Percentiles rank a stretch among this genome's conserved stretches.
Conservation (phyloP, 2,329 filamentous ascomycete genomes). For the Pseudodiploospora longispora region DNA sequence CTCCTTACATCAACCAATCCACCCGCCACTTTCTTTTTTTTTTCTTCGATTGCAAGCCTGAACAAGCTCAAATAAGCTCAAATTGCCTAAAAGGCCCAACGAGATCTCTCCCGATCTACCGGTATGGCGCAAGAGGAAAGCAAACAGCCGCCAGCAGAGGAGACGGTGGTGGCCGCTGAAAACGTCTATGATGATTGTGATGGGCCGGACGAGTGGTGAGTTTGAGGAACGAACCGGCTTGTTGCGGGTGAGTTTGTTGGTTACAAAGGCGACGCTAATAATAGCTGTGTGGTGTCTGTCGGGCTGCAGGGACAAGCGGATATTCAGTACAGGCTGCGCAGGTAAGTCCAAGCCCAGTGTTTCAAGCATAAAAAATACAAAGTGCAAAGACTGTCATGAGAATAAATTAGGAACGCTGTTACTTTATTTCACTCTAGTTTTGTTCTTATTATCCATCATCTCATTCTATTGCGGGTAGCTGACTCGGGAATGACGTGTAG, state of each 20-base stretch:
- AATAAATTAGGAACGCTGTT: too few species aligned
- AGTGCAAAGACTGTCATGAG: too few species aligned
- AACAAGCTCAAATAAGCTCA: too few species aligned
- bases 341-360: conserved; percentile 41
- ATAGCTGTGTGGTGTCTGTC: conserved; percentile 5
- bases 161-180: conserved; percentile 19
- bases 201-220: conserved; percentile 92
- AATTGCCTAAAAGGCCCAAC: too few species aligned
- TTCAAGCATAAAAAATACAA: too few species aligned
- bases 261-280: conserved; percentile 1
- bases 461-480: not conserved
- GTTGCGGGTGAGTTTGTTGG: too few species aligned
- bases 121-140: conserved; percentile 2
- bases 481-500: conserved; percentile 35
- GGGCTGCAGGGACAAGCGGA: conserved; percentile 78
- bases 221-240: not conserved
- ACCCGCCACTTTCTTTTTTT: too few species aligned
- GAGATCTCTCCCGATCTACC: too few species aligned
- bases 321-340: conserved; percentile 91
- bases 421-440: not conserved
- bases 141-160: conserved; percentile 4
- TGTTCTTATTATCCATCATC: not conserved
- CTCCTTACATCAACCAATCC: too few species aligned
- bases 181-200: conserved; percentile 46
- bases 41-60: too few species aligned